These are phyloP conservation scores for Coelastrella sp. DNA, from an alignment of 139 green algal genomes.

Conservation along the genomic window DNA sequence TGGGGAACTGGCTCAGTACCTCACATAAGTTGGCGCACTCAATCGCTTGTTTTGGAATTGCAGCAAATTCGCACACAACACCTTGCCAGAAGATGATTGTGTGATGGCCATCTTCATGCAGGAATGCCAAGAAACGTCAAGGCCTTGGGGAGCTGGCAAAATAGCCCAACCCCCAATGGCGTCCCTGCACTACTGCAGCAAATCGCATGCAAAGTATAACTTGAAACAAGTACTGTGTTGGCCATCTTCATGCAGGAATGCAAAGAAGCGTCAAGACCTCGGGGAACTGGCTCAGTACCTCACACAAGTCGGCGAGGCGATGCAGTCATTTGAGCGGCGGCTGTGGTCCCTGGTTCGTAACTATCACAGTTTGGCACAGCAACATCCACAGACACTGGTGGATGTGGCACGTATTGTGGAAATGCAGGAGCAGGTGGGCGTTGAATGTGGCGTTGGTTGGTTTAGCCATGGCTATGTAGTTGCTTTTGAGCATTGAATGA, in stretches of 20 bases:
- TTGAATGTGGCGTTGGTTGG: too few species aligned
- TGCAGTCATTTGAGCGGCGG: constrained; percentile 80
- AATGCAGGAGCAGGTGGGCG: constrained; percentile 70
- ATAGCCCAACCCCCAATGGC: too few species aligned
- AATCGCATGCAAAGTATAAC: too few species aligned
- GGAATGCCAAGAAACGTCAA: constrained; percentile 51
- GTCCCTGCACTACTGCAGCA: too few species aligned
- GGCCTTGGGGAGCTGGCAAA: constrained; percentile 51
- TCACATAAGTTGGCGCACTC: constrained; percentile 37
- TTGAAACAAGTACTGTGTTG: too few species aligned
- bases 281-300: constrained; percentile 61
- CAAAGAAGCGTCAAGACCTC: constrained; percentile 52
- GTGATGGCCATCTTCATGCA: constrained; percentile 3
- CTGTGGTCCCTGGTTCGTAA: constrained; percentile 76
- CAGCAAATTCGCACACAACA: too few species aligned
- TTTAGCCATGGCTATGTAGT: too few species aligned
- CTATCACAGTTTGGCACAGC: constrained; percentile 67
- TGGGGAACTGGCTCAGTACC: constrained; percentile 57
- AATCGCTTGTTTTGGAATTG: too few species aligned
- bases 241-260: constrained; percentile 48
- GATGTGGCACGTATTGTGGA: constrained; percentile 83
- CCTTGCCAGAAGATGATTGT: too few species aligned
- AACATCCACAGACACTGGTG: constrained; percentile 82
- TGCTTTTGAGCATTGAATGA: too few species aligned
- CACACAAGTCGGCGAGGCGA: constrained; percentile 49